Evolutionary conservation across 352 stramenopile species (phyloP).

Genomic region (Nothophytophthora sp.): DNA sequence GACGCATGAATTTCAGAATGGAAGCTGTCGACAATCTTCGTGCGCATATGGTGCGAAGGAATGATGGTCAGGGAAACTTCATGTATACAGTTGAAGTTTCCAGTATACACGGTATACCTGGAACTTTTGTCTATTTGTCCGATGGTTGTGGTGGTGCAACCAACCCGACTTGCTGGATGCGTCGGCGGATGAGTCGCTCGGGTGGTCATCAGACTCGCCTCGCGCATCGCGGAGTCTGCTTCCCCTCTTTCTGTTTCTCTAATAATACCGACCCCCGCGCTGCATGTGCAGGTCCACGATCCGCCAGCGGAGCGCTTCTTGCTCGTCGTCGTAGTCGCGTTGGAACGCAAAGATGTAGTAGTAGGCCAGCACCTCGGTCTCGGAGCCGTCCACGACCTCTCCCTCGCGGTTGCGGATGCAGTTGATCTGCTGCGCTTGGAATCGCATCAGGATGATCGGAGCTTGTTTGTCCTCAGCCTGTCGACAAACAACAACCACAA

Average conservation of each 20-base stretch:
- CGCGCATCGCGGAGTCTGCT: neutral
- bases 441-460: conserved; percentile 97
- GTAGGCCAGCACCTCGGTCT: conserved; percentile 97
- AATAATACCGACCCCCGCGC: conserved; percentile 80
- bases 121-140: conserved; percentile 29
- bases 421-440: conserved; percentile 99
- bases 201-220: neutral
- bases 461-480: conserved; percentile 90
- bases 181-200: neutral
- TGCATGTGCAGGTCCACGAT: conserved; percentile 90
- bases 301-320: conserved; percentile 79
- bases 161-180: neutral
- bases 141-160: too few relatives aligned
- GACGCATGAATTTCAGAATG: conserved; percentile 7
- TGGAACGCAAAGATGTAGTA: conserved; percentile 99
- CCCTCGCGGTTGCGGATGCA: conserved; percentile 97
- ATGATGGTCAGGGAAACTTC: conserved; percentile 38
- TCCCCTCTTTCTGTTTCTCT: conserved; percentile 23
- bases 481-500: conserved; percentile 10
- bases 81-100: conserved; percentile 17
- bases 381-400: conserved; percentile 95
- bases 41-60: conserved; percentile 31
- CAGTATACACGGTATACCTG: neutral
- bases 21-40: neutral
- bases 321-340: conserved; percentile 96